Base-by-base conservation (phyloP, 177 flowering plant genomes). In the Telopea speciosissima region DNA sequence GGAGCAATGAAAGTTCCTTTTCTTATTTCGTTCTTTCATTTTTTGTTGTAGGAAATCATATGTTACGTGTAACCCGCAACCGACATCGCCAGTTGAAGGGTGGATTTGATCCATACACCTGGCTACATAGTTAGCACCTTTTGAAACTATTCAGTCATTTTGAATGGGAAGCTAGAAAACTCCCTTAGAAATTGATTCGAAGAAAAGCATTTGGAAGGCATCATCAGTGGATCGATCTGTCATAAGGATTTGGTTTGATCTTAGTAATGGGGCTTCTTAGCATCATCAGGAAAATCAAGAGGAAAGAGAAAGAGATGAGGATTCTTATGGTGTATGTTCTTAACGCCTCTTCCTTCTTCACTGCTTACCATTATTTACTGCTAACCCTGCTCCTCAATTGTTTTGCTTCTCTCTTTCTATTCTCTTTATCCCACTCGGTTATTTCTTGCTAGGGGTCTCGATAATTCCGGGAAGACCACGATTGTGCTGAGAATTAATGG, bases 391-490 rank as follows among this genome's bases (percentile, higher is more conserved):
- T 22, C 14, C 25, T 61, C 17, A 44, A 24, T 4, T 62, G 21
- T 8, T 6, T 36, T 26, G 24, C 56, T 56, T 54, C 36, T n/a
- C 17, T 58, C 36, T 21, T 45, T 70, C 58, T 31, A 8, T 36
- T 36, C 40, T 36, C 8, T 49, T 12, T 49, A 19, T 49, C 13
- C 19, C 54, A 12, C 19, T 49, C 17, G 19, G 19, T 52, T 63
- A 19, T 22, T 8, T 3, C 19, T 62, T 70, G 74, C 83, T 91
- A 58, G 97, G 73, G 99, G 98, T 10, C 91, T 95, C 70, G 98
- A 95, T 66, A 95, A 95, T 81, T 95, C 99, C 17, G 98, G 98
- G 63, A 96, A 96, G 77, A 93, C 97, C 0, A 95, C 99, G 4
- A 86, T 95, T 60, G 99, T 93, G 8, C 66, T 95, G 80, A 88